Base-by-base conservation (phyloP, 192 early-diverging fungal genomes). In the Coemansia sp. region DNA sequence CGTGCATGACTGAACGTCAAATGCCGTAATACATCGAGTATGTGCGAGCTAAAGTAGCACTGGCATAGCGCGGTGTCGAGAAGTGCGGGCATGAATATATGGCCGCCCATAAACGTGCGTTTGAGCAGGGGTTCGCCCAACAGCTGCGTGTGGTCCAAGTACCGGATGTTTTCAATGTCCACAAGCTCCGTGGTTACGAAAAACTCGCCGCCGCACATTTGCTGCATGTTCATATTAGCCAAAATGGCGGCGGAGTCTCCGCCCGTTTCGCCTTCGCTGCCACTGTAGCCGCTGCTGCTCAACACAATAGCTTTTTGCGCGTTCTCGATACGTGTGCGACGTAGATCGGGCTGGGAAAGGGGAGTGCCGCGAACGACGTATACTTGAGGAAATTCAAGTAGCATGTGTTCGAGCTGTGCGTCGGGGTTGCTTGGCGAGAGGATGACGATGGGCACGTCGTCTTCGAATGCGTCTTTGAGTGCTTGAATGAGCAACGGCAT, bases 21-120 rank as follows among this genome's bases (percentile, higher is more conserved):
- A 6, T 75, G 75, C 0, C 66, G 61, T 20, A 75, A 56, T 1
- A 83, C 67, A 37, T 83, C 75, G 5, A 83, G 61, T 21, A 75
- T 72, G 36, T 83, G 75, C 15, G 81, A 75, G 73, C 69, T 83
- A 57, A 75, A 83, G 53, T 78, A 83, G 65, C 70, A 75, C 57
- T 75, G 75, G 38, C 81, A 75, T 17, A 83, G 56, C 11, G 72
- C 66, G 1, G 69, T 74, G 37, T 83, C 81, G 34, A 78, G 59
- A 57, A 79, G 63, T 5, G 72, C 57, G 0, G 81, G 81, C 57
- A 75, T 72, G 26, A 83, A 75, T 3, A 83, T 71, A 17, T 75
- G 71, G 9, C 81, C 81, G 15, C 71, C 69, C 75, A 79, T 79
- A 54, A 83, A 83, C 0, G 81, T 75, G 19, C 69, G 66, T 26